Evolutionary conservation across 257 asterid species (phyloP), one percentile per base, ranked within the genome.

Genomic region (Knoxia roxburghii): DNA sequence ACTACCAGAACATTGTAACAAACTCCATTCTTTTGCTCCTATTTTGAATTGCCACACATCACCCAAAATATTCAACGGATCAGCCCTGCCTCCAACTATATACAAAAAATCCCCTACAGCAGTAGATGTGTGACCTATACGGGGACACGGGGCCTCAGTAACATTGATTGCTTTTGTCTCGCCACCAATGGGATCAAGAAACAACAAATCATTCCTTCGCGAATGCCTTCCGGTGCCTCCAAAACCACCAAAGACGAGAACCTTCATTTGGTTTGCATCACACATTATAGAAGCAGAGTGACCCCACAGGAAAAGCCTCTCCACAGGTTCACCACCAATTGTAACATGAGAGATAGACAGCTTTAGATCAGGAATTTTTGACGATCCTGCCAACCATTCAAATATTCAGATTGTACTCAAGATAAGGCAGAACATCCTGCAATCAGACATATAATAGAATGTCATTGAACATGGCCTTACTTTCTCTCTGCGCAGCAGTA

Each of bases 211-310:
- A 78, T 85, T 79, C 73, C 90, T 82, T 30, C 99, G 92, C 59
- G 85, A 85, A 80, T 94, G 99, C 73, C 96, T 88, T 63, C 99
- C 99, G 26, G 77, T 75, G 67, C 99, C 97, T 72, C 99, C 97
- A 88, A 94, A 94, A 70, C 99, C 99, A 64, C 97, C 99, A 67
- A 94, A 93, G 70, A 87, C 67, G 63, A 87, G 40, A 69, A 88
- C 70, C 75, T 84, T 88, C 75, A 68, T 79, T 62, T 75, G 77
- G 78, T 76, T 54, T n/a, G 50, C 53, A 50, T 24, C 35, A 14
- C 67, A 74, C 62, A 82, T 68, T 32, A 86, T 51, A 79, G 92
- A 94, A 26, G 95, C 71, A 68, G 97, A 84, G 76, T 94, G 99
- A 62, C 97, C 97, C 99, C 99, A 94, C 58, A 88, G 82, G 80